Evolutionary conservation across 73 alveolate species (phyloP), one percentile per base, ranked within the genome.

Genomic region (Symbiodinium pilosum): DNA sequence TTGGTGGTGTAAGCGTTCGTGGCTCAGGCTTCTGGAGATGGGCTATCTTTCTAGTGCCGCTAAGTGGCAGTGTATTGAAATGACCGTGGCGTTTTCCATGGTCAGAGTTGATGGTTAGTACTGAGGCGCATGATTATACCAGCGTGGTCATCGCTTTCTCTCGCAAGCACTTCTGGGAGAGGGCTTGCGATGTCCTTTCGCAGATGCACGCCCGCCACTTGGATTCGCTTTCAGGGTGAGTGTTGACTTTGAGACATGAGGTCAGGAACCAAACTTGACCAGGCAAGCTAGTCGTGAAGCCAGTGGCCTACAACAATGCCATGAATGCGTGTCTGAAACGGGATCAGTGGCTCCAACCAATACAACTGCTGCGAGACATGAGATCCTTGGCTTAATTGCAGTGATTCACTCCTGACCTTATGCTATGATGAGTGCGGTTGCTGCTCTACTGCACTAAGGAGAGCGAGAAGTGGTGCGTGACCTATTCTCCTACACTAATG

Each of bases 261-360:
- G n/a, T n/a, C n/a, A n/a, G n/a, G n/a, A n/a, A n/a, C n/a, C n/a
- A n/a, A n/a, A n/a, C n/a, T n/a, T n/a, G n/a, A n/a, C n/a, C 59
- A 64, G 81, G 81, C 18, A 64, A 38, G 24, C 81, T 64, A 38
- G 41, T 38, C 24, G 81, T 38, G 34, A 64, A 64, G 81, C 81
- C 81, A n/a, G 81, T 64, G 32, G 81, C 81, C 81, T 64, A 64
- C 81, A 64, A 64, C 81, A 64, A 64, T n/a, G 81, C 81, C 81
- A 64, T 64, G 81, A 64, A 28, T 64, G 81, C 81, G 12, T 64
- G 81, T 38, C 30, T 64, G 30, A 64, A 38, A 32, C 24, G 81
- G 81, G 81, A 64, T 34, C 24, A 64, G 39, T 64, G 81, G 81
- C 81, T 28, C 39, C 81, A 64, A 38, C 32, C 81, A 16, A 32